phyloP scores from a whole-genome alignment of 805 yeast species.

The Torulaspora maleeae region DNA sequence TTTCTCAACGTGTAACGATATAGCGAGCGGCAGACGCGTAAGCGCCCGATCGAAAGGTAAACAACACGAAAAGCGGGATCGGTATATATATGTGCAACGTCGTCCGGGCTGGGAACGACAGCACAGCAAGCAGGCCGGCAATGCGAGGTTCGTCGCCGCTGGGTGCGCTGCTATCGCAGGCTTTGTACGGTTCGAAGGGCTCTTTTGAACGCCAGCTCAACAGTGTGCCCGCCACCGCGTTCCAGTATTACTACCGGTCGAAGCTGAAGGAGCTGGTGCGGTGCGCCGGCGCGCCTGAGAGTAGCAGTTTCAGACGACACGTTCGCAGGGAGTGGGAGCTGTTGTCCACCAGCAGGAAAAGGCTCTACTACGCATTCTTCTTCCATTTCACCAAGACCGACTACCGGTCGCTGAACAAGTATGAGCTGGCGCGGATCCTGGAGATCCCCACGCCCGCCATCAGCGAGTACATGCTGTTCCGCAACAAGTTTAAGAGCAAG shows the following conservation, averaged over 20 bases:
- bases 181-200: constrained; percentile 12
- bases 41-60: constrained; percentile 3
- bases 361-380: constrained; percentile 25
- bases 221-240: constrained; percentile 19
- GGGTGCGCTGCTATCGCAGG: constrained; percentile 16
- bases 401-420: constrained; percentile 13
- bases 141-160: constrained; percentile 10
- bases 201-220: constrained; percentile 19
- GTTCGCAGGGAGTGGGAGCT: constrained; percentile 26
- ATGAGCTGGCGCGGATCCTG: constrained; percentile 24
- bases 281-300: constrained; percentile 2
- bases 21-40: constrained; percentile 1
- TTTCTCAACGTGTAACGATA: background rate
- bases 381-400: constrained; percentile 18
- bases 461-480: constrained; percentile 26
- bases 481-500: constrained; percentile 22
- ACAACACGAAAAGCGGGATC: constrained; percentile 4
- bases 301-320: constrained; percentile 18
- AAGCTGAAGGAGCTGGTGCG: constrained; percentile 13
- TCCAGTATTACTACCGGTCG: constrained; percentile 23
- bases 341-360: constrained; percentile 19
- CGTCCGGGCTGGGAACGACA: background rate
- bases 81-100: too few relatives aligned
- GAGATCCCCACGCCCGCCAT: constrained; percentile 24
- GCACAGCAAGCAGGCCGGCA: background rate